Evolutionary conservation across 495 filamentous ascomycete species (phyloP), one percentile per base, ranked within the genome.

Genomic region (Penicillium longicatenatum): DNA sequence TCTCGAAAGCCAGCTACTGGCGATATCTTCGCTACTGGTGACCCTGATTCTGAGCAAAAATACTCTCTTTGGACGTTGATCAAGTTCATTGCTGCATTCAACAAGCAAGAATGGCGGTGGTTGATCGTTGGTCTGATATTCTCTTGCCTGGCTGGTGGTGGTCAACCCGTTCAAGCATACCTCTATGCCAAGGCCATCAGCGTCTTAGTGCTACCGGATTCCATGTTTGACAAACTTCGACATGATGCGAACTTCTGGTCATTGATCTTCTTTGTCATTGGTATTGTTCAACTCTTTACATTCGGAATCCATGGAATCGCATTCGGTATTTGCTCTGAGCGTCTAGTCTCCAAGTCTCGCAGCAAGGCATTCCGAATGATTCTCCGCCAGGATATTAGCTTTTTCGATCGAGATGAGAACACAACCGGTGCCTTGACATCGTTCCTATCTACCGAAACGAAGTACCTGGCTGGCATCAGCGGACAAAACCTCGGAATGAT

Each of bases 221-320:
- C 37, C 14, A 39, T 39, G 37, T 39, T 5, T 39, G 51, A 70
- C 21, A 53, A 68, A 43, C 62, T 75, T 0, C 49, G 54, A 12
- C 37, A 68, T 26, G 59, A 71, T 1, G 79, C 67, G n/a, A 79
- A 78, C 50, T 87, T 88, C 55, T 89, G 84, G 84, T 79, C 84
- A 16, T 61, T 88, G 30, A 87, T 87, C 81, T 88, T 89, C 63
- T 82, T 88, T 47, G 68, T 80, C 12, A 73, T 88, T 0, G 83
- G 10, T 30, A 45, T 30, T 20, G 41, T 44, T 20, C 39, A 54
- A 39, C 29, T 39, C 17, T 42, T 55, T 17, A 39, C 37, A 39
- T 39, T 39, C 37, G 37, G 37, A 6, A 39, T 16, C 37, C 37
- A 39, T n/a, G 37, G 37, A 17, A 16, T 39, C 16, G 37, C 11